phyloP scores from a whole-genome alignment of 495 filamentous ascomycete genomes.

The Talaromyces borbonicus region DNA sequence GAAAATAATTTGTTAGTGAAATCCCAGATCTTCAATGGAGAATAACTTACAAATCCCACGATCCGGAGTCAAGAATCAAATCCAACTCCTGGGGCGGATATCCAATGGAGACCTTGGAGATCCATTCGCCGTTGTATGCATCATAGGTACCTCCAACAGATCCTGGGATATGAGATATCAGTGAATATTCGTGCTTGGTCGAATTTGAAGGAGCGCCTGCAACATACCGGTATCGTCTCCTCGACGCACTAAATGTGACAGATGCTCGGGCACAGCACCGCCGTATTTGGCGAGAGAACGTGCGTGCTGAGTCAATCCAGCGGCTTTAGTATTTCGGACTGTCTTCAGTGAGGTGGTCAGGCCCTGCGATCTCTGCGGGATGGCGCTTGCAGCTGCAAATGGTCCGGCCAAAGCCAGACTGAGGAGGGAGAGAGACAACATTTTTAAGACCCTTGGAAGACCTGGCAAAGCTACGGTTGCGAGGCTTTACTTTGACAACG shows the following conservation, averaged over 20 bases:
- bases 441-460: too few species aligned
- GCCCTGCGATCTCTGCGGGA: not conserved
- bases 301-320: not conserved
- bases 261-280: not conserved
- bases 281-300: not conserved
- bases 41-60: slow-evolving; percentile 56
- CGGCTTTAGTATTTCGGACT: not conserved
- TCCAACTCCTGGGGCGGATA: not conserved
- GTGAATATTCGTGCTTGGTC: not conserved
- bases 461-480: too few species aligned
- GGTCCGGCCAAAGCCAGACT: not conserved
- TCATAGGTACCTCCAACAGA: not conserved
- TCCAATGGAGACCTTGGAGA: not conserved
- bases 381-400: not conserved
- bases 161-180: not conserved
- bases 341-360: slow-evolving; percentile 4
- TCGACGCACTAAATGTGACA: not conserved
- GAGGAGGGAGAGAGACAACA: not conserved
- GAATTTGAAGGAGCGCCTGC: not conserved
- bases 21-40: not conserved
- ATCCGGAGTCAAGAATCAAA: slow-evolving; percentile 50
- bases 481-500: too few species aligned
- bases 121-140: slow-evolving; percentile 1
- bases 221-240: not conserved
- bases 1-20: not conserved